phyloP scores from a whole-genome alignment of 2,329 filamentous ascomycete species.

The Claviceps purpurea region DNA sequence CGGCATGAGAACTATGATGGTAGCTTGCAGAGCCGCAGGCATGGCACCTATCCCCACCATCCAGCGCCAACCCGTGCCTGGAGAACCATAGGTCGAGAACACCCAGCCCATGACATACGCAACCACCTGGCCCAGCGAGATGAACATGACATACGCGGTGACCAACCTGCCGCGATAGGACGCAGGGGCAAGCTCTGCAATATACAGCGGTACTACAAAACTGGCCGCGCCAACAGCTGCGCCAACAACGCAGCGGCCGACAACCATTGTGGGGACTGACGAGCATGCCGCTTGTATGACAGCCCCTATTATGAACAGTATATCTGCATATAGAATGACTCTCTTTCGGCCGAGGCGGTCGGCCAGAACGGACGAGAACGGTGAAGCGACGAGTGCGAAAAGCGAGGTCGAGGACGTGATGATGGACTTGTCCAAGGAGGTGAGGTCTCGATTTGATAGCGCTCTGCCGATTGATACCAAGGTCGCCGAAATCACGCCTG shows the following conservation, averaged over 20 bases:
- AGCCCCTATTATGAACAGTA: slow-evolving; percentile 57
- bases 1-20: slow-evolving; percentile 59
- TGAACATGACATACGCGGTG: slow-evolving; percentile 68
- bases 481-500: slow-evolving; percentile 55
- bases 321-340: slow-evolving; percentile 50
- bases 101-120: slow-evolving; percentile 77
- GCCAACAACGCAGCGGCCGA: slow-evolving; percentile 56
- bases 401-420: slow-evolving; percentile 58
- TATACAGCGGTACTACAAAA: slow-evolving; percentile 77
- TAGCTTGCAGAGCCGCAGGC: slow-evolving; percentile 60
- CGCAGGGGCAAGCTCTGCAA: slow-evolving; percentile 72
- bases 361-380: slow-evolving; percentile 50
- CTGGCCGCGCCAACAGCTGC: slow-evolving; percentile 62
- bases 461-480: slow-evolving; percentile 49
- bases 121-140: slow-evolving; percentile 78
- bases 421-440: slow-evolving; percentile 53
- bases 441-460: slow-evolving; percentile 42
- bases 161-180: slow-evolving; percentile 66
- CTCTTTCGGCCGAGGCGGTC: slow-evolving; percentile 47
- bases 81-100: slow-evolving; percentile 43
- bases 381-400: slow-evolving; percentile 50
- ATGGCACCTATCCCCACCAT: slow-evolving; percentile 78
- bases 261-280: slow-evolving; percentile 50
- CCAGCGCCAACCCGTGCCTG: slow-evolving; percentile 64
- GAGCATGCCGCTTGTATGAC: slow-evolving; percentile 46